These are phyloP conservation scores for Ustilago lituana DNA, from an alignment of 1,284 basidiomycete genomes.

Conservation along the genomic window DNA sequence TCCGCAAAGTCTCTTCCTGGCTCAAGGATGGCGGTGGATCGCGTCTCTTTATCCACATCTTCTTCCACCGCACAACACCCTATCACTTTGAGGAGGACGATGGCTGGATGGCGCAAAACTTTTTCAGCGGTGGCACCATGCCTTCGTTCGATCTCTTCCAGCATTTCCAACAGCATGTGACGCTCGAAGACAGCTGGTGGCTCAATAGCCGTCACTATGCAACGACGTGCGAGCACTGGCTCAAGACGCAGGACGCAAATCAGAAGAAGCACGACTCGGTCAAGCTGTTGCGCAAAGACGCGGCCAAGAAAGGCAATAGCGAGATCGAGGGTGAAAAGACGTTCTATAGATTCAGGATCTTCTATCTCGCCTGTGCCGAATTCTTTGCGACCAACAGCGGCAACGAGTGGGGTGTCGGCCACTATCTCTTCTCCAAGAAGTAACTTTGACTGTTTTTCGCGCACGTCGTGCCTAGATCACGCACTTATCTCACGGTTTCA, in stretches of 20 bases:
- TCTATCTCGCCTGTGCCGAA: conserved; percentile 80
- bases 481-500: too few relatives aligned
- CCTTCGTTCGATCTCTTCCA: conserved; percentile 73
- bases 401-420: conserved; percentile 75
- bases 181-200: conserved; percentile 72
- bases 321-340: conserved; percentile 73
- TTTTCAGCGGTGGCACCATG: conserved; percentile 75
- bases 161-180: conserved; percentile 76
- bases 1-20: conserved; percentile 78
- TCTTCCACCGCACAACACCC: conserved; percentile 73
- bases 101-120: conserved; percentile 78
- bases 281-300: conserved; percentile 38
- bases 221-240: conserved; percentile 77
- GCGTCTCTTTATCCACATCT: conserved; percentile 79
- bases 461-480: too few relatives aligned
- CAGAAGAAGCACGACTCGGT: conserved; percentile 68
- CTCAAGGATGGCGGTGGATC: conserved; percentile 70
- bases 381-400: conserved; percentile 77
- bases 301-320: conserved; percentile 53
- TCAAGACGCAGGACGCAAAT: conserved; percentile 75
- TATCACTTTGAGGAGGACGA: conserved; percentile 80
- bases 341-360: conserved; percentile 77
- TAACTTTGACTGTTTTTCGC: conserved; percentile 2
- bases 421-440: conserved; percentile 70
- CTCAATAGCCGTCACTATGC: conserved; percentile 77